These are phyloP conservation scores for Cunninghamia lanceolata DNA, from an alignment of 75 land plant genomes.

Conservation along the genomic window DNA sequence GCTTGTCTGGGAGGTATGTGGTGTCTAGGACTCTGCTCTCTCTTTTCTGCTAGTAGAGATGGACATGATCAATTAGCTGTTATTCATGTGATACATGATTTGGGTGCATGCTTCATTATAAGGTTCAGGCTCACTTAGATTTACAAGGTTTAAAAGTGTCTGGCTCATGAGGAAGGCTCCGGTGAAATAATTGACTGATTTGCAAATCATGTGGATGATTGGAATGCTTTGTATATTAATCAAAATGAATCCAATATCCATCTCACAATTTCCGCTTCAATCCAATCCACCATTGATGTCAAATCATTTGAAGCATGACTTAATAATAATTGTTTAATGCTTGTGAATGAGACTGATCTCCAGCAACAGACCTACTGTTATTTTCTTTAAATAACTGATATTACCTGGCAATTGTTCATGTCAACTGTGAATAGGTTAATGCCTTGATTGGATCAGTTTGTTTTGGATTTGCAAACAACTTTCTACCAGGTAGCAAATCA, in stretches of 20 bases:
- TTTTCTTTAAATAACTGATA: background rate
- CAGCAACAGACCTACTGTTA: background rate
- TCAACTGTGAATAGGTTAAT: background rate
- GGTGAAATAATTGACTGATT: background rate
- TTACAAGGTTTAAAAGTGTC: background rate
- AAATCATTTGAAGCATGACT: background rate
- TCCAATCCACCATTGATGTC: background rate
- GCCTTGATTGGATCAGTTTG: background rate
- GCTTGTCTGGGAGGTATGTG: constrained; percentile 76
- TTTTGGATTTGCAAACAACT: background rate
- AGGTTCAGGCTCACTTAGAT: background rate
- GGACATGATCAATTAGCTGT: background rate
- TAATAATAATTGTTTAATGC: background rate
- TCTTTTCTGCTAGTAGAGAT: background rate
- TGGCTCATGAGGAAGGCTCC: background rate
- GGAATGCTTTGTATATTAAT: background rate
- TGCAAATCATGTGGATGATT: constrained; percentile 1
- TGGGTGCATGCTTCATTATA: background rate
- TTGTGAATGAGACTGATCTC: background rate
- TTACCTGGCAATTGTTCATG: background rate
- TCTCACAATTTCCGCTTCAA: background rate
- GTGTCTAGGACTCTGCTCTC: background rate
- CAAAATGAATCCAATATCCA: background rate
- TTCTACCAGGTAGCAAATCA: background rate
- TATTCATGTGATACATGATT: background rate